Conservation (phyloP, 2,329 filamentous ascomycete species). For the Dryadomyces sulphureus region DNA sequence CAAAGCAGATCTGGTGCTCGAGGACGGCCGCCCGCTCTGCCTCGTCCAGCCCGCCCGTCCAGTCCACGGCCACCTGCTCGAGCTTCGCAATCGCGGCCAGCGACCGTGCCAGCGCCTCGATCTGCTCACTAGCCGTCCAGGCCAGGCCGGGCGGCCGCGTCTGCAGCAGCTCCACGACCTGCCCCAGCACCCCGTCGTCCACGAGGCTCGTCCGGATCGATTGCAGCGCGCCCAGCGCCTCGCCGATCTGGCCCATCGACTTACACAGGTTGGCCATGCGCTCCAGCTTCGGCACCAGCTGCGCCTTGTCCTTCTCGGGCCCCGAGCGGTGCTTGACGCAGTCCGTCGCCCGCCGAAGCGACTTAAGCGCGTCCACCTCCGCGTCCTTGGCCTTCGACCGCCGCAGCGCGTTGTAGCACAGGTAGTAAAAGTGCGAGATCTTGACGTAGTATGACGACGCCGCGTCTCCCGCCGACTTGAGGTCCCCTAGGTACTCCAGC, state of each 20-base stretch:
- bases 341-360: slow-evolving; percentile 50
- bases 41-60: slow-evolving; percentile 36
- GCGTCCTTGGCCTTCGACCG: slow-evolving; percentile 26
- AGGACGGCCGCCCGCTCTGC: slow-evolving; percentile 40
- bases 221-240: slow-evolving; percentile 42
- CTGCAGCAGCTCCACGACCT: slow-evolving; percentile 34
- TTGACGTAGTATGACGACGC: slow-evolving; percentile 38
- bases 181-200: slow-evolving; percentile 38
- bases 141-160: slow-evolving; percentile 33
- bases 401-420: slow-evolving; percentile 38
- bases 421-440: slow-evolving; percentile 58
- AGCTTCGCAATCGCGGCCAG: slow-evolving; percentile 46
- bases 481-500: slow-evolving; percentile 34
- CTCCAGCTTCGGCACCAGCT: slow-evolving; percentile 50
- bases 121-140: slow-evolving; percentile 36
- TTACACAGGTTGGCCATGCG: slow-evolving; percentile 48
- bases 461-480: slow-evolving; percentile 14
- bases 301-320: slow-evolving; percentile 42
- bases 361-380: slow-evolving; percentile 28
- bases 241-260: slow-evolving; percentile 33
- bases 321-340: slow-evolving; percentile 38
- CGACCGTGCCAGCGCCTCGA: slow-evolving; percentile 40
- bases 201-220: slow-evolving; percentile 48
- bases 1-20: slow-evolving; percentile 43
- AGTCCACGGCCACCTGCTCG: slow-evolving; percentile 39